Conservation (phyloP, 495 filamentous ascomycete species). For the Penicillium taxi region DNA sequence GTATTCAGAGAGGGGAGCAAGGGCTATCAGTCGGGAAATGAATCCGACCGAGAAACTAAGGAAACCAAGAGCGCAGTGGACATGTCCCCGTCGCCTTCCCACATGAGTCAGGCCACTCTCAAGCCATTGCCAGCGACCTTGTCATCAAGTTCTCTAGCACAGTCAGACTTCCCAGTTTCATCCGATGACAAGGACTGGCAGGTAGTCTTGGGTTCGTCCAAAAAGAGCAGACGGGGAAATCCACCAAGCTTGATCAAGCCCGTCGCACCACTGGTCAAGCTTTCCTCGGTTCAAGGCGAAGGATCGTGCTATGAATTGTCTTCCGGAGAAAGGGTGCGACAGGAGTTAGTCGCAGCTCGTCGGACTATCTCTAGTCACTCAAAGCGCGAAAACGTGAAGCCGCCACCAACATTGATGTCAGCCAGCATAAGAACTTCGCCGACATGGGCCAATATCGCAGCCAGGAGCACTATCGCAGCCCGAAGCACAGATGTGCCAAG, state of each 20-base stretch:
- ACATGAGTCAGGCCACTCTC: slow-evolving; percentile 27
- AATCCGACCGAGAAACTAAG: slow-evolving; percentile 34
- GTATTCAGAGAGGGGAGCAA: slow-evolving; percentile 26
- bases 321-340: no score
- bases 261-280: slow-evolving; percentile 27
- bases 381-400: slow-evolving; percentile 7
- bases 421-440: slow-evolving; percentile 21
- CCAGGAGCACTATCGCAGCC: slow-evolving; percentile 16
- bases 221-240: no score
- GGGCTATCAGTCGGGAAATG: slow-evolving; percentile 35
- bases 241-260: no score
- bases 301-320: no score
- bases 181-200: slow-evolving; percentile 33
- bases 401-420: not conserved
- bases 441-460: slow-evolving; percentile 23
- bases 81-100: slow-evolving; percentile 30
- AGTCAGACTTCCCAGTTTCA: no score
- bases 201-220: slow-evolving; percentile 17
- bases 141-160: slow-evolving; percentile 19
- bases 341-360: slow-evolving; percentile 34
- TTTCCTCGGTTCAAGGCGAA: slow-evolving; percentile 25
- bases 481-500: no score
- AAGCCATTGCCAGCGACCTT: slow-evolving; percentile 20
- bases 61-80: slow-evolving; percentile 9
- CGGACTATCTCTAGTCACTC: slow-evolving; percentile 25